A percentile compares a stretch with the other conserved stretches of the same genome.
phyloP scores from a whole-genome alignment of 768 basidiomycete species.

The Pisolithus sp. region DNA sequence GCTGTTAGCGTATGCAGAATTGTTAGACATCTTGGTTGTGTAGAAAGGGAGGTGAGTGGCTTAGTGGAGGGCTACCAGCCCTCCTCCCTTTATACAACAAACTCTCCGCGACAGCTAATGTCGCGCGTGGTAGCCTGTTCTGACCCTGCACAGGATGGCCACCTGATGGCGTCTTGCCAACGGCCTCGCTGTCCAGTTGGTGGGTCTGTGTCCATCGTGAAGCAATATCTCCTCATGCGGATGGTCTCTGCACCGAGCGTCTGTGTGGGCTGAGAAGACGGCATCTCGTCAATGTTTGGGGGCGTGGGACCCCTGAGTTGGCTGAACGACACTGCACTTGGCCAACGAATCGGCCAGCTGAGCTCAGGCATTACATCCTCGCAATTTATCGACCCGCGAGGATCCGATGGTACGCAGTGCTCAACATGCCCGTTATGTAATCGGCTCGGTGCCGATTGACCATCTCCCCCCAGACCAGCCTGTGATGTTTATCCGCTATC shows the following conservation, averaged over 20 bases:
- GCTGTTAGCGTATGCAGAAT: constrained; percentile 4
- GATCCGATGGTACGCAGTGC: too few species aligned
- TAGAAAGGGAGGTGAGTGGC: background rate
- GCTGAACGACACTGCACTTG: background rate
- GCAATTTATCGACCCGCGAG: too few species aligned
- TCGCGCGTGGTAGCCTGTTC: background rate
- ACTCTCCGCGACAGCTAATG: background rate
- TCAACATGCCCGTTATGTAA: too few species aligned
- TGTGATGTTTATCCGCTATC: background rate
- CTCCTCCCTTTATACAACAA: constrained; percentile 16
- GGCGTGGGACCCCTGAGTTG: background rate
- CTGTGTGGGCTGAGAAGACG: background rate
- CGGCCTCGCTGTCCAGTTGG: constrained; percentile 6
- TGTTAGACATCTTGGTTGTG: constrained; percentile 15
- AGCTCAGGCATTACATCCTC: too few species aligned
- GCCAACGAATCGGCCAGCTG: background rate
- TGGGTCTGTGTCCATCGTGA: constrained; percentile 7
- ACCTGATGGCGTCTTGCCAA: too few species aligned
- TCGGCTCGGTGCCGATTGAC: too few species aligned
- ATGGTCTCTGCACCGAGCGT: background rate
- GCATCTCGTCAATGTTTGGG: background rate
- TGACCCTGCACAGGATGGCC: constrained; percentile 20
- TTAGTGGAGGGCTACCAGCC: background rate
- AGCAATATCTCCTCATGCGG: background rate
- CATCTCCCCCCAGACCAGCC: background rate